Evolutionary conservation across 192 early-diverging fungal species (phyloP).

Genomic region (Umbelopsis ramanniana): DNA sequence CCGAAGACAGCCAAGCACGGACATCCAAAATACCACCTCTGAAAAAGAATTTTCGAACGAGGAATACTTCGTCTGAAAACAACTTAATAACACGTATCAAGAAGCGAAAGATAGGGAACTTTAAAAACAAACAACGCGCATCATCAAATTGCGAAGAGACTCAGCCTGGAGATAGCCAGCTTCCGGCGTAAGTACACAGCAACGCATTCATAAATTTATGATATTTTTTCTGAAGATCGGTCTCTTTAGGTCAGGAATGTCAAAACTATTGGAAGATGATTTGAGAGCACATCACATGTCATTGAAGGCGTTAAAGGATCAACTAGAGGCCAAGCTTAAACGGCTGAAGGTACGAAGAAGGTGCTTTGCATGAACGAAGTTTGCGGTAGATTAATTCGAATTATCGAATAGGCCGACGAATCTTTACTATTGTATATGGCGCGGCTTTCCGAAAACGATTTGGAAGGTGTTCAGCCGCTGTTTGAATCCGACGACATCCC

Average conservation of each 20-base stretch:
- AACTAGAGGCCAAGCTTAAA: background rate
- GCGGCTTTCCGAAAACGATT: background rate
- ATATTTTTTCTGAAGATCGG: background rate
- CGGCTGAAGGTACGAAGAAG: background rate
- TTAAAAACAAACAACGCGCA: background rate
- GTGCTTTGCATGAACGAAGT: background rate
- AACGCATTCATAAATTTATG: no score
- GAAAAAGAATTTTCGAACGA: background rate
- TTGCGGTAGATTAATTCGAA: background rate
- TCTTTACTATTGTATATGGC: background rate
- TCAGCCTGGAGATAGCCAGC: background rate
- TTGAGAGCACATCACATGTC: background rate
- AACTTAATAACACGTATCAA: background rate
- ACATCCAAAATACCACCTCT: background rate
- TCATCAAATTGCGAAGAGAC: background rate
- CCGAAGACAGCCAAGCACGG: background rate
- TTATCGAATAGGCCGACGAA: background rate
- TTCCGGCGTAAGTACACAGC: background rate
- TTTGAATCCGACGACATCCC: background rate
- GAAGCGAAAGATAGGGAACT: background rate
- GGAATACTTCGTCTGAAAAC: no score
- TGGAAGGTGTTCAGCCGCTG: background rate
- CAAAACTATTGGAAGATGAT: conserved; percentile 9
- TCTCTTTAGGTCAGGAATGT: background rate
- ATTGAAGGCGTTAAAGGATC: background rate